Percentiles rank a stretch among this genome's conserved stretches.
Evolutionary conservation across 2,329 filamentous ascomycete genomes (phyloP).

Genomic region (Sphaerostilbella broomeana): DNA sequence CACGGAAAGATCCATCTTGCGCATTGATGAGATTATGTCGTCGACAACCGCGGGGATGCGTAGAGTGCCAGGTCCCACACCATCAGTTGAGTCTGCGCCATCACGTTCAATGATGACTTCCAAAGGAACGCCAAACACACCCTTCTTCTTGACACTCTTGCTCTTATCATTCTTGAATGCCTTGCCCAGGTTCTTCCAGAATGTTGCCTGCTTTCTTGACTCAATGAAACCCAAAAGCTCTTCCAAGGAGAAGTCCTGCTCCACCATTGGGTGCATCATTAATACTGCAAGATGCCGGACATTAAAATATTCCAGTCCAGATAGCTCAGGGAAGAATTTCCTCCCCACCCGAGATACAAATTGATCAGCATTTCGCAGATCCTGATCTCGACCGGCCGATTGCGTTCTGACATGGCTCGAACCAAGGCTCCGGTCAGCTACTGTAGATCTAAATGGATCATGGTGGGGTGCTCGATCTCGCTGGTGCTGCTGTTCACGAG

Average conservation of each 20-base stretch:
- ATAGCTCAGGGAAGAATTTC: constrained; percentile 93
- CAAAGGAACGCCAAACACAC: constrained; percentile 82
- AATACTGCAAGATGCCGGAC: constrained; percentile 91
- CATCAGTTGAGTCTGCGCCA: constrained; percentile 95
- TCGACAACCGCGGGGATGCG: constrained; percentile 93
- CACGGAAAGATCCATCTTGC: constrained; percentile 97
- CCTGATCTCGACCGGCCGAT: constrained; percentile 45
- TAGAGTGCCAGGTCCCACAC: constrained; percentile 84
- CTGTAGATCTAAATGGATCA: constrained; percentile 57
- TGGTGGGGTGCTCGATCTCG: constrained; percentile 46
- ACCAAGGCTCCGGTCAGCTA: constrained; percentile 37
- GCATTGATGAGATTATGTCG: constrained; percentile 88
- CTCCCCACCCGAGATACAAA: constrained; percentile 53
- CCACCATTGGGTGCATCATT: constrained; percentile 87
- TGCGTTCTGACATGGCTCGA: constrained; percentile 62
- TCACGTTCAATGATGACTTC: constrained; percentile 88
- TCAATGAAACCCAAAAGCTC: constrained; percentile 91
- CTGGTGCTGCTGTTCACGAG: constrained; percentile 80
- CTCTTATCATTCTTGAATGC: constrained; percentile 83
- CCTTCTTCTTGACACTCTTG: constrained; percentile 81
- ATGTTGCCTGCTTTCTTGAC: constrained; percentile 77
- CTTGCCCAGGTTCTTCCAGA: constrained; percentile 98
- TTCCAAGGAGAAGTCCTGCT: constrained; percentile 86
- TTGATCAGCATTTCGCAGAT: constrained; percentile 45
- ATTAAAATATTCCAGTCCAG: constrained; percentile 94